Base-by-base conservation (phyloP, 2,329 filamentous ascomycete genomes). In the Aspergillus thermomutatus region DNA sequence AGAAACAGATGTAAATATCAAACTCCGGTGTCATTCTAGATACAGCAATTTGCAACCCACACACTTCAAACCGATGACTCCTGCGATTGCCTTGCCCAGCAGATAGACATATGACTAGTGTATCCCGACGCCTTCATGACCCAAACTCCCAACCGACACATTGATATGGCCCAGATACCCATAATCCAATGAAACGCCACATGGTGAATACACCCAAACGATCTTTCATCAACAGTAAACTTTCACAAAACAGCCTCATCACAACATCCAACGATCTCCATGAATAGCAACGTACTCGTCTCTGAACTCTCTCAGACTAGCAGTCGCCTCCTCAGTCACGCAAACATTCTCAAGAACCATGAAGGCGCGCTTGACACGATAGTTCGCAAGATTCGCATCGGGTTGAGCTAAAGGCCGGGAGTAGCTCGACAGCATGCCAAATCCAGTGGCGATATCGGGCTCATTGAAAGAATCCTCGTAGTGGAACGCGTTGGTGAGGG, bases 331-430 rank as follows among this genome's bases (percentile, higher is more conserved):
- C 5, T 67, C 62, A 0, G 73, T 73, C 31, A 61, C 43, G 58
- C 75, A 77, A 1, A 67, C 59, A 27, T 64, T 64, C 34, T 73
- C 63, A 19, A 77, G 55, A 7, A 71, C 64, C 58, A 66, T 65
- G 53, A 76, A 75, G 4, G 72, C 70, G 5, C 69, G 64, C 19
- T 68, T 69, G 27, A 64, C 63, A 27, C 71, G 67, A 46, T 55
- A 70, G 23, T 23, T 60, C 55, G 60, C 57, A 54, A 37, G 48
- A 23, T 59, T 58, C 34, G 46, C 55, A 47, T 60, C 58, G 9
- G 55, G 25, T n/a, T 48, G 31, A 17, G 54, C 51, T 55, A 64
- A 49, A 41, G 55, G 59, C 43, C 64, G 54, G 23, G 61, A 61
- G 48, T 60, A 58, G 48, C 56, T 63, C 23, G 66, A 61, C n/a